phyloP scores from a whole-genome alignment of 345 rosid genomes.

The Heritiera fomes region DNA sequence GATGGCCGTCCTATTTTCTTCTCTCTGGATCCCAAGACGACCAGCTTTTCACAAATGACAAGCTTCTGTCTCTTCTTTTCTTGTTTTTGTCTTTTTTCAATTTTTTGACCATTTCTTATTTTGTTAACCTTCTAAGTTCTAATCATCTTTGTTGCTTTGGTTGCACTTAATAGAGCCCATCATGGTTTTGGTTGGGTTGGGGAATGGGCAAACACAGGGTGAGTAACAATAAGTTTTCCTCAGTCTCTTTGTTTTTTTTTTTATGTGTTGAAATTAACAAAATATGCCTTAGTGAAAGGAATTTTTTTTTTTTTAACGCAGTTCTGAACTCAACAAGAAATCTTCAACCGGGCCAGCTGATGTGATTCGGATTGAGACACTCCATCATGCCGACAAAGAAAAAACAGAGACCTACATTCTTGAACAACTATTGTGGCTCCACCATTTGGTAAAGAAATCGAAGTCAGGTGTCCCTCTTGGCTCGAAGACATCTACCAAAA shows the following conservation, averaged over 20 bases:
- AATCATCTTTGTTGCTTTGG: constrained; percentile 11
- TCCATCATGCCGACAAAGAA: constrained; percentile 82
- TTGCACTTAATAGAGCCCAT: constrained; percentile 57
- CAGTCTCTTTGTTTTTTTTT: neutral
- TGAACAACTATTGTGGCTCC: constrained; percentile 80
- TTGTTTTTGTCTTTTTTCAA: neutral
- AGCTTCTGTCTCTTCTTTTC: neutral
- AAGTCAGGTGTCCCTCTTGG: constrained; percentile 23
- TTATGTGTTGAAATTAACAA: neutral
- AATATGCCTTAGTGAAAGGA: neutral
- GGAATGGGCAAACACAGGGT: constrained; percentile 97
- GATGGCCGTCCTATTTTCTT: constrained; percentile 6
- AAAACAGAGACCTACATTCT: constrained; percentile 79
- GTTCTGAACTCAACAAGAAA: constrained; percentile 61
- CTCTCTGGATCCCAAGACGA: neutral
- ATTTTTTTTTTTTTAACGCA: constrained; percentile 32
- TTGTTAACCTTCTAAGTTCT: neutral
- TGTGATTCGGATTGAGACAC: constrained; percentile 72
- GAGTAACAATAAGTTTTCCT: constrained; percentile 29
- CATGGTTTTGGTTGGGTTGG: constrained; percentile 90
- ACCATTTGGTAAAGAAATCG: constrained; percentile 62
- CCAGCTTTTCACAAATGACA: neutral
- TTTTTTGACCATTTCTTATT: too few relatives aligned
- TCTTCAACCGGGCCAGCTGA: constrained; percentile 41
- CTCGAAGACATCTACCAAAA: constrained; percentile 32